Percentiles rank a stretch among this genome's conserved stretches.
phyloP scores from a whole-genome alignment of 108 stramenopile genomes.

The Cyclotella atomus region DNA sequence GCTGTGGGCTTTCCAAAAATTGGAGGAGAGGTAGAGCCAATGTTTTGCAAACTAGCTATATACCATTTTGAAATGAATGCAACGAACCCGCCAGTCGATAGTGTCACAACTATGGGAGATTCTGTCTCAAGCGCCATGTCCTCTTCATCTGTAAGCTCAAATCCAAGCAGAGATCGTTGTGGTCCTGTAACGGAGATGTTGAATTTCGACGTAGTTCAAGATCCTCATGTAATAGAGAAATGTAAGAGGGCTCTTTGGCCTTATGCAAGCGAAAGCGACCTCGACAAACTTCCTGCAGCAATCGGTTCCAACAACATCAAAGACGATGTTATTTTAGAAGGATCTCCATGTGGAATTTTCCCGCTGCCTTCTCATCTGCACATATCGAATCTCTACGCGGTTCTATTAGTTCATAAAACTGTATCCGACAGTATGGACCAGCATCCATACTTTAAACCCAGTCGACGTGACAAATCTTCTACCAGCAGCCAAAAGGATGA shows the following conservation, averaged over 20 bases:
- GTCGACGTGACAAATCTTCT: conserved; percentile 16
- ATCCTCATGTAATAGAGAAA: conserved; percentile 61
- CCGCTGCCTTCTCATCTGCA: conserved; percentile 76
- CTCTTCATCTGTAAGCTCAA: conserved; percentile 21
- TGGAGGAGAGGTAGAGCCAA: conserved; percentile 85
- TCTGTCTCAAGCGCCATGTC: conserved; percentile 32
- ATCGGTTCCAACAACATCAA: conserved; percentile 4
- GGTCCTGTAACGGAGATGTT: conserved; percentile 82
- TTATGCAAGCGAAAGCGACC: conserved; percentile 36
- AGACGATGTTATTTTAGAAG: conserved; percentile 34
- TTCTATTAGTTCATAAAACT: conserved; percentile 82
- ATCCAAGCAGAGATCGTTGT: conserved; percentile 70
- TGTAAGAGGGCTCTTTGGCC: conserved; percentile 76
- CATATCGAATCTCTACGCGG: conserved; percentile 81
- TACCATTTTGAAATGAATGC: conserved; percentile 81
- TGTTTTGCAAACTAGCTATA: conserved; percentile 85
- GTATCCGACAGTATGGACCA: conserved; percentile 66
- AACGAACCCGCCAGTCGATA: conserved; percentile 1
- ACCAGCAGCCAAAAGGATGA: conserved; percentile 39
- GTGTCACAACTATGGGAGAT: neutral
- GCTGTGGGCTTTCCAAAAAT: conserved; percentile 85
- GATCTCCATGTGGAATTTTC: conserved; percentile 87
- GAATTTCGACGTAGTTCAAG: conserved; percentile 82
- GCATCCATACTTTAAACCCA: conserved; percentile 58
- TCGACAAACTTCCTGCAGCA: conserved; percentile 12